Base-by-base conservation (phyloP, 805 yeast genomes). In the Metschnikowia picachoensis region DNA sequence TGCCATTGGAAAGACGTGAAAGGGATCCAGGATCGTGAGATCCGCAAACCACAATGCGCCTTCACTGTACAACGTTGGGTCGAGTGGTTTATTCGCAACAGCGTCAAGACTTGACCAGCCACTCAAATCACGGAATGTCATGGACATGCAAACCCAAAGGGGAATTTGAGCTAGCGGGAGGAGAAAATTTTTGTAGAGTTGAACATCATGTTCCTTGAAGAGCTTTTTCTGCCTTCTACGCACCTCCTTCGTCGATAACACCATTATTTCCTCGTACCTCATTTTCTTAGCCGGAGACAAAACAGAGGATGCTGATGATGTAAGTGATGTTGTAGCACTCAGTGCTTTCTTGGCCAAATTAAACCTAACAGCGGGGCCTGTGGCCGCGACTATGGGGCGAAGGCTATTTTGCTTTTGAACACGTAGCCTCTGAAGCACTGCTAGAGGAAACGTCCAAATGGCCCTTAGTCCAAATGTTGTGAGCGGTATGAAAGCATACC, bases 91-190 rank as follows among this genome's bases (percentile, higher is more conserved):
- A 37, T 69, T 66, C 16, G 74, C 66, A 51, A 53, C 65, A 39
- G 63, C 63, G 46, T 70, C 74, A 74, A 75, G 69, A 1, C 72
- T 53, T 2, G 72, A 60, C 83, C 83, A 79, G 1, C 95, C 96
- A 35, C 91, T 83, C 50, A 90, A 66, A 38, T 82, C 77, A 52
- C 97, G 74, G 54, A 90, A 77, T 1, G 90, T 82, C 53, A 83
- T 71, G 11, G 94, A 84, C 74, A 91, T 72, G 2, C 84, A 72
- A 2, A 90, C 74, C 95, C 97, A 91, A 6, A 91, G 62, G 0
- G 98, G 98, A 16, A 92, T 74, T 60, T 91, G 98, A 14, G 87
- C 78, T 0, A 82, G 67, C 1, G 97, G 97, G 33, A 89, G 68
- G 4, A 86, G 56, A 46, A 81, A 67, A 57, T 86, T 82, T 62